Percentiles rank a stretch among this genome's conserved stretches.
Conservation (phyloP, 176 grass and related monocot species). For the Carex kokanica region DNA sequence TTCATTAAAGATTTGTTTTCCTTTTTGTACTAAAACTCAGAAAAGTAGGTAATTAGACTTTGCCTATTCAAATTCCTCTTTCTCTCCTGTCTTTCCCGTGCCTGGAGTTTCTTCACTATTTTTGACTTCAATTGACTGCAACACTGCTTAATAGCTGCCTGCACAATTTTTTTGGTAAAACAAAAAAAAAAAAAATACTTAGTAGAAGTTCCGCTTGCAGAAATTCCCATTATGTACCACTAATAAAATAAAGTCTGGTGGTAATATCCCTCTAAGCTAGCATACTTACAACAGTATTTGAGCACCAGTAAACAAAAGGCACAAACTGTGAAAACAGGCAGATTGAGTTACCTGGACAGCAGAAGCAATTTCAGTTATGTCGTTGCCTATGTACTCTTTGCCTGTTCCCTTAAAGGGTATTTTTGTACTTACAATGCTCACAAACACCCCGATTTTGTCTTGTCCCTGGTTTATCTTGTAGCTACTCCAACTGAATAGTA, state of each 20-base stretch:
- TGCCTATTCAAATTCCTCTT: conserved; percentile 87
- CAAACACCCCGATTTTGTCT: conserved; percentile 95
- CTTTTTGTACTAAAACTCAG: not conserved
- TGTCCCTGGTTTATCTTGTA: conserved; percentile 97
- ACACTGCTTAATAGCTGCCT: conserved; percentile 86
- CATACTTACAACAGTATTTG: not conserved
- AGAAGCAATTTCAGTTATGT: conserved; percentile 84
- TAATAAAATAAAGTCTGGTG: not conserved
- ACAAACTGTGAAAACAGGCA: conserved; percentile 19
- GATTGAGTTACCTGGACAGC: conserved; percentile 63
- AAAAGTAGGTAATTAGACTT: conserved; percentile 1
- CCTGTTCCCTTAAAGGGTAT: conserved; percentile 98
- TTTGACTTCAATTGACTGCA: conserved; percentile 95
- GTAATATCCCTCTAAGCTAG: not conserved
- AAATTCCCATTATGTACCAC: not conserved
- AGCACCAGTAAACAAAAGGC: not conserved
- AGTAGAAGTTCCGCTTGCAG: not conserved
- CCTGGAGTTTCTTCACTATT: conserved; percentile 90
- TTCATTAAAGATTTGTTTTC: not conserved
- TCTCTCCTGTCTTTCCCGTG: conserved; percentile 86
- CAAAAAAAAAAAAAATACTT: not conserved
- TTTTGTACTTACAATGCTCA: conserved; percentile 98
- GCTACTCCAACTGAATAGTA: conserved; percentile 61
- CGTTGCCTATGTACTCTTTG: conserved; percentile 97
- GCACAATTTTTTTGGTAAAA: conserved; percentile 18